Conservation (phyloP, 2,329 filamentous ascomycete genomes). For the Elsinoe ampelina region DNA sequence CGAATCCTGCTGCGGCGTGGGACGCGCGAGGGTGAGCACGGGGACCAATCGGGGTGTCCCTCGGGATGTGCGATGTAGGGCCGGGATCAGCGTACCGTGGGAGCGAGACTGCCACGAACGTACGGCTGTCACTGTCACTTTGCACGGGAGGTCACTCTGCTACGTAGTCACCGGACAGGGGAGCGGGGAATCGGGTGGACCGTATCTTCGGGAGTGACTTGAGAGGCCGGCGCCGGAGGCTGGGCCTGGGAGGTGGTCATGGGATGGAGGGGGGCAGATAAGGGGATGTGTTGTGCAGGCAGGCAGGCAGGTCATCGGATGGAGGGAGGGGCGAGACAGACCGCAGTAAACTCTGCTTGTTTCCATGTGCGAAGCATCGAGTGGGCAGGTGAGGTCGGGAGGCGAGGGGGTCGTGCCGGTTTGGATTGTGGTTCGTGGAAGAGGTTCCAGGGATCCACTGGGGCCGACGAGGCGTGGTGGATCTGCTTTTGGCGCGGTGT, state of each 20-base stretch:
- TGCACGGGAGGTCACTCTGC: no score
- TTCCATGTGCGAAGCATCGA: not conserved
- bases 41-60: no score
- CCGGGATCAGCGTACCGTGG: no score
- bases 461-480: not conserved
- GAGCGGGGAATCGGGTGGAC: not conserved
- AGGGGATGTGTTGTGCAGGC: not conserved
- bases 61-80: no score
- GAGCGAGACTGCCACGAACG: no score
- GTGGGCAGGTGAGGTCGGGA: conserved; percentile 1
- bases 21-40: no score
- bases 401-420: not conserved
- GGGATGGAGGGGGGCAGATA: not conserved
- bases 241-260: not conserved
- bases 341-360: no score
- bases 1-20: no score
- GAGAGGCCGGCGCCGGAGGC: no score
- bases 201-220: not conserved
- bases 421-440: not conserved
- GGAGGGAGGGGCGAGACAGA: not conserved
- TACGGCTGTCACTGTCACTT: no score
- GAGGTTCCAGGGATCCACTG: not conserved
- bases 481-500: not conserved
- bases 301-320: not conserved
- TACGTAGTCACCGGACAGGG: not conserved